phyloP scores from a whole-genome alignment of 169 alveolate species.

The Eimeria falciformis region DNA sequence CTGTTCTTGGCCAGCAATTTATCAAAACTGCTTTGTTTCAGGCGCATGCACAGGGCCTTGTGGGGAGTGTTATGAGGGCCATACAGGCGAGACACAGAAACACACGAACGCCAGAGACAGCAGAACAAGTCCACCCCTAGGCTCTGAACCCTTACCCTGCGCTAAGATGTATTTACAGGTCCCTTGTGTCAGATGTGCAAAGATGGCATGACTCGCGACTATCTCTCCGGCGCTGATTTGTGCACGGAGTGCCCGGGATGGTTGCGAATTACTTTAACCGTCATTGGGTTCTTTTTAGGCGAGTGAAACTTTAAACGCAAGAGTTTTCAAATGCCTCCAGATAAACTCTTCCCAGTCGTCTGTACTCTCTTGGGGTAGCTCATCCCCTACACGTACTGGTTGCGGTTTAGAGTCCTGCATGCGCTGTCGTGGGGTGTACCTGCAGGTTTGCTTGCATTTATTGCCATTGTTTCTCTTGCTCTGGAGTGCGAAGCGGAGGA shows the following conservation, averaged over 20 bases:
- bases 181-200: conserved; percentile 26
- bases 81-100: background rate
- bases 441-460: too few relatives aligned
- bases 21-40: background rate
- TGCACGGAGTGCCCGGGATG: background rate
- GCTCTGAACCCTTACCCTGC: background rate
- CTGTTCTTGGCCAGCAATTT: conserved; percentile 8
- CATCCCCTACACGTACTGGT: too few relatives aligned
- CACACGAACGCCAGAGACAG: background rate
- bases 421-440: too few relatives aligned
- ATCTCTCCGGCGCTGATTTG: background rate
- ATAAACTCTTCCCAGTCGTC: too few relatives aligned
- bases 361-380: too few relatives aligned
- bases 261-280: background rate
- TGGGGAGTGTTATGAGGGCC: conserved; percentile 6
- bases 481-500: conserved; percentile 23
- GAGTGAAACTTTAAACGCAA: too few relatives aligned
- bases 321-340: too few relatives aligned
- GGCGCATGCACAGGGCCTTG: conserved; percentile 36
- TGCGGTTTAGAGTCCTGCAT: too few relatives aligned
- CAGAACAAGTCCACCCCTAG: background rate
- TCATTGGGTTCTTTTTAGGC: background rate
- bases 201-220: conserved; percentile 2
- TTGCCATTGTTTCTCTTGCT: background rate
- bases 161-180: background rate